A percentile compares a stretch with the other conserved stretches of the same genome.
Evolutionary conservation across 2,329 filamentous ascomycete genomes (phyloP).

Genomic region (Elsinoe arachidis): DNA sequence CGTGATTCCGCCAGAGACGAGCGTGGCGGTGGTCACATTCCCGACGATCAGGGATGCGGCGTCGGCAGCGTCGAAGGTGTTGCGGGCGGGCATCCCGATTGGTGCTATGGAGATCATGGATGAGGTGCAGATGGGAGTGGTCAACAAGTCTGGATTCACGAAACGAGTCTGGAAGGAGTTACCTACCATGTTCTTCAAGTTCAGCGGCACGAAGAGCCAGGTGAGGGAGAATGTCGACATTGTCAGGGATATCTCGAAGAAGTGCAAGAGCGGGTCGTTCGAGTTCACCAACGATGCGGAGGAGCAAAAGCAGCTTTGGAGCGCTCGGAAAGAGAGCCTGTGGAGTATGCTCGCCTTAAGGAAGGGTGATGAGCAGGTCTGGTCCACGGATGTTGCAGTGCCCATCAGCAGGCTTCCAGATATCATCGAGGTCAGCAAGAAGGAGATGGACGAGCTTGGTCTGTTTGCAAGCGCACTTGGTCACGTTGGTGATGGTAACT

Average conservation of each 20-base stretch:
- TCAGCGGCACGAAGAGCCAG: conserved; percentile 59
- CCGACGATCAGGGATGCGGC: conserved; percentile 69
- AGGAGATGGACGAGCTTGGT: conserved; percentile 76
- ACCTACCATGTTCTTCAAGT: conserved; percentile 78
- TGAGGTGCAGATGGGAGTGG: conserved; percentile 76
- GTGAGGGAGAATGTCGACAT: conserved; percentile 67
- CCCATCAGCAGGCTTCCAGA: conserved; percentile 53
- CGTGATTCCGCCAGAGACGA: conserved; percentile 65
- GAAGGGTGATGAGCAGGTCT: conserved; percentile 48
- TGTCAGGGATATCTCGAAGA: conserved; percentile 59
- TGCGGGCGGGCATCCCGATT: conserved; percentile 64
- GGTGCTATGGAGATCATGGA: conserved; percentile 82
- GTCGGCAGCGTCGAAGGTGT: conserved; percentile 63
- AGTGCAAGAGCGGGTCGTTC: conserved; percentile 48
- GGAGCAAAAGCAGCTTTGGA: conserved; percentile 51
- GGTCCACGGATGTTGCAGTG: conserved; percentile 54
- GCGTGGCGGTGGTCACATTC: conserved; percentile 72
- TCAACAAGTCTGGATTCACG: conserved; percentile 66
- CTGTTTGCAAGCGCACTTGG: conserved; percentile 82
- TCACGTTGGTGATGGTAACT: conserved; percentile 90
- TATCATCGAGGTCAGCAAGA: conserved; percentile 73
- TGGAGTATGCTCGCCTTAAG: conserved; percentile 53
- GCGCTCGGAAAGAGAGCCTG: conserved; percentile 50
- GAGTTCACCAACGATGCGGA: conserved; percentile 47
- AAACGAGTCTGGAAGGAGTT: conserved; percentile 64